Percentiles rank a stretch among this genome's conserved stretches.
Evolutionary conservation across 73 alveolate genomes (phyloP).

Genomic region (Symbiodinium pilosum): DNA sequence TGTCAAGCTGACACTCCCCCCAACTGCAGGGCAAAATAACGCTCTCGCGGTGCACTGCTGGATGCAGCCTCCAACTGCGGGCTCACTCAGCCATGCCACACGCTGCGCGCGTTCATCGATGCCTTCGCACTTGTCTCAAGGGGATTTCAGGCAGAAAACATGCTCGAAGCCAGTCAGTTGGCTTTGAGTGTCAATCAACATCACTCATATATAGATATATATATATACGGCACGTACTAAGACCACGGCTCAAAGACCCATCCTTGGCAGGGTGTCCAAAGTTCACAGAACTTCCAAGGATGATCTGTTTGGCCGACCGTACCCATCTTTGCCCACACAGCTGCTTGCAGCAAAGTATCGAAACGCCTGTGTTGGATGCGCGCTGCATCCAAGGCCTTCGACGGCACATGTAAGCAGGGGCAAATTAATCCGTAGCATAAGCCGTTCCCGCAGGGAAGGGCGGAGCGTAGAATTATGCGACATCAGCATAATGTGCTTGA

Average conservation of each 20-base stretch:
- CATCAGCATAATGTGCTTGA: too few species aligned
- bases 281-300: too few species aligned
- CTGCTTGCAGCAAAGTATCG: not conserved
- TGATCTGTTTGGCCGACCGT: too few species aligned
- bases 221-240: not conserved
- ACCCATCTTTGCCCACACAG: not conserved
- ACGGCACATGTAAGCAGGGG: not conserved
- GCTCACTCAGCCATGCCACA: conserved; percentile 7
- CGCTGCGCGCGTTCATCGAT: not conserved
- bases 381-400: not conserved
- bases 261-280: not conserved
- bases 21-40: not conserved
- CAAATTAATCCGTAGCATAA: too few species aligned
- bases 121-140: not conserved
- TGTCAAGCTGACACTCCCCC: not conserved
- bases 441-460: too few species aligned
- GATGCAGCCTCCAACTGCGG: not conserved
- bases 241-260: not conserved
- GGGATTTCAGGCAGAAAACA: too few species aligned
- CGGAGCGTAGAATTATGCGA: too few species aligned
- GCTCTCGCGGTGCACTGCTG: too few species aligned
- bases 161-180: too few species aligned
- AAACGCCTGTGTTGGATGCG: not conserved
- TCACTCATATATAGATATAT: not conserved
- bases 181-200: too few species aligned